Percentiles rank a stretch among this genome's conserved stretches.
These are phyloP conservation scores for Coemansia sp. DNA, from an alignment of 192 early-diverging fungal species.

Conservation along the genomic window DNA sequence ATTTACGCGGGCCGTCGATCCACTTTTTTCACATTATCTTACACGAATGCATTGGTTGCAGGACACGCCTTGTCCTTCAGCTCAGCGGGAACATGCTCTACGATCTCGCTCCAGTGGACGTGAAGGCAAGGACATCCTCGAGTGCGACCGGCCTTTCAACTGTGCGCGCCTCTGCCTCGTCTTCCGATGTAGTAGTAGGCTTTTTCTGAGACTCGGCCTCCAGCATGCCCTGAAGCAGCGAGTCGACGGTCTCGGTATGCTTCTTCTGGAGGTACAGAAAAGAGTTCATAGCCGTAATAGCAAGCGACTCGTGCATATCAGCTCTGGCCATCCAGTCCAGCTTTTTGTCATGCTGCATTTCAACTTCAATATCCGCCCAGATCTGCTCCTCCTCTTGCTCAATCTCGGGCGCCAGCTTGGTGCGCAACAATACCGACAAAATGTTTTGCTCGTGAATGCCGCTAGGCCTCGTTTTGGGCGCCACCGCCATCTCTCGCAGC, in stretches of 20 bases:
- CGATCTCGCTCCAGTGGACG: constrained; percentile 27
- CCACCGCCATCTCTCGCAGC: constrained; percentile 50
- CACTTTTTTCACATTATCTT: background rate
- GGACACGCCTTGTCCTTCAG: background rate
- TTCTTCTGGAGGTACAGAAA: constrained; percentile 35
- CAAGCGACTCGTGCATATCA: constrained; percentile 49
- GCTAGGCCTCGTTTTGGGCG: constrained; percentile 42
- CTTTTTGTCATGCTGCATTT: constrained; percentile 29
- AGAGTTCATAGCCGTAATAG: constrained; percentile 37
- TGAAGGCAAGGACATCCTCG: constrained; percentile 52
- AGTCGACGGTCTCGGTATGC: constrained; percentile 32
- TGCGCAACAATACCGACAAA: constrained; percentile 56
- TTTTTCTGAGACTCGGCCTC: background rate
- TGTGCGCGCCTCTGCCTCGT: background rate
- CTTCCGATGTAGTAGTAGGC: background rate
- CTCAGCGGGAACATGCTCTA: constrained; percentile 9
- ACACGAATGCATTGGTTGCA: background rate
- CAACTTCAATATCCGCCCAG: constrained; percentile 35
- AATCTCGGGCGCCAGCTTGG: constrained; percentile 58
- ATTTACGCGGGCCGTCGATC: constrained; percentile 3
- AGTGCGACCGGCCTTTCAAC: constrained; percentile 20
- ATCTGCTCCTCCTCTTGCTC: constrained; percentile 55
- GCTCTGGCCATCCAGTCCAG: constrained; percentile 31
- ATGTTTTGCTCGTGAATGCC: constrained; percentile 57
- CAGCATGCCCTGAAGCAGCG: constrained; percentile 21